These are phyloP conservation scores for Kwoniella sp. DNA, from an alignment of 768 basidiomycete species.

Conservation along the genomic window DNA sequence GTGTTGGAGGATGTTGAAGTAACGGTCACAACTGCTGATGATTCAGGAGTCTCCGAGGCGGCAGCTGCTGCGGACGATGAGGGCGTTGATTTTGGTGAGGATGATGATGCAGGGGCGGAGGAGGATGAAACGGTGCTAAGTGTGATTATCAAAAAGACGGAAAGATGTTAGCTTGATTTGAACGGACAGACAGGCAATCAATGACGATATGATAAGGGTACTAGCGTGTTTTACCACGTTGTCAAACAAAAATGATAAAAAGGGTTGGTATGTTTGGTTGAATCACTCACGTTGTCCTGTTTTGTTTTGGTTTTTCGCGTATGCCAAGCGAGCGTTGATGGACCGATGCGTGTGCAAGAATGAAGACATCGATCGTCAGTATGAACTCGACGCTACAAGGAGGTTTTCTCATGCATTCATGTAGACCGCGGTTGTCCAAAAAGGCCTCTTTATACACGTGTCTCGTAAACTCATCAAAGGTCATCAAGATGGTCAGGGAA, in stretches of 20 bases:
- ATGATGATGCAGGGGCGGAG: constrained; percentile 6
- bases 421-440: background rate
- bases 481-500: background rate
- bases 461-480: background rate
- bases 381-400: background rate
- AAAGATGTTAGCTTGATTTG: constrained; percentile 12
- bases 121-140: constrained; percentile 17
- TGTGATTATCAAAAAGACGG: constrained; percentile 3
- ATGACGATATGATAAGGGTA: background rate
- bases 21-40: constrained; percentile 10
- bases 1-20: constrained; percentile 8
- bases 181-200: background rate
- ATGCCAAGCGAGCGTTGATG: background rate
- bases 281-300: background rate
- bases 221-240: constrained; percentile 20
- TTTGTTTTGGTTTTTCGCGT: background rate
- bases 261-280: background rate
- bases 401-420: background rate
- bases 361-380: background rate
- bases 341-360: constrained; percentile 1
- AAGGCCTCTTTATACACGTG: background rate
- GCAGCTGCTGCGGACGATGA: background rate
- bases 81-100: constrained; percentile 1
- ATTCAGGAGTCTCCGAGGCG: constrained; percentile 5
- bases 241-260: background rate